Conservation (phyloP, 139 green algal genomes). For the Desmodesmus armatus region DNA sequence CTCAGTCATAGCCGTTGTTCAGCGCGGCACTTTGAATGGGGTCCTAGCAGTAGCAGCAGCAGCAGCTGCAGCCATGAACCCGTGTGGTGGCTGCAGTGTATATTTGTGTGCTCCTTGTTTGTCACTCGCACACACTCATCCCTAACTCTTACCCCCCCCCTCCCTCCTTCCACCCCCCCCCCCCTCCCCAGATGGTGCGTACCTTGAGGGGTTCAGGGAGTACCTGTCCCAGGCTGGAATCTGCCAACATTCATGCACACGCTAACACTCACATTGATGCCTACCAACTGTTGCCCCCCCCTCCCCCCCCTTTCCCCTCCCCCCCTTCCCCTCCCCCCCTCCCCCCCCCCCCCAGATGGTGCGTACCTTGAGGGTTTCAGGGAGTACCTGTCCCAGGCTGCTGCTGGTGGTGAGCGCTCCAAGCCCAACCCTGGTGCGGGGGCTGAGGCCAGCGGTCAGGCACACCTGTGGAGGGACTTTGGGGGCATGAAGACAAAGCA, state of each 20-base stretch:
- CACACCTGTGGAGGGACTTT: constrained; percentile 39
- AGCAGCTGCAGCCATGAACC: neutral
- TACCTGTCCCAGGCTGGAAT: constrained; percentile 12
- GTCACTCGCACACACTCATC: too few species aligned
- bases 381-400: constrained; percentile 19
- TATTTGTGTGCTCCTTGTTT: too few species aligned
- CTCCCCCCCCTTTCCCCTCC: too few species aligned
- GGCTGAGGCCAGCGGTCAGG: constrained; percentile 38
- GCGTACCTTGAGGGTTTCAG: constrained; percentile 35
- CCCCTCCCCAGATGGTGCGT: constrained; percentile 32
- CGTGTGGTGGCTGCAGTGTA: too few species aligned
- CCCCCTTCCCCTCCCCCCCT: too few species aligned
- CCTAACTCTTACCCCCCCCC: too few species aligned
- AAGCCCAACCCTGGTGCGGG: constrained; percentile 11
- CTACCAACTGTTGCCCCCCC: too few species aligned
- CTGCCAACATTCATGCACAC: too few species aligned
- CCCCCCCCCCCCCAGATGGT: constrained; percentile 27
- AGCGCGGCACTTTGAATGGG: too few species aligned
- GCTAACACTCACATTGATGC: too few species aligned
- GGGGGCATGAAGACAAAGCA: constrained; percentile 19
- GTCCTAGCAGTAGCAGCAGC: neutral
- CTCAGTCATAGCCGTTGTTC: neutral
- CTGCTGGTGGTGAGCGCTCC: constrained; percentile 19
- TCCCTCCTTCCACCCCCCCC: too few species aligned
- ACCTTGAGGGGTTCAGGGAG: constrained; percentile 33